Base-by-base conservation (phyloP, 805 yeast species). In the Myxozyma nipponensis region DNA sequence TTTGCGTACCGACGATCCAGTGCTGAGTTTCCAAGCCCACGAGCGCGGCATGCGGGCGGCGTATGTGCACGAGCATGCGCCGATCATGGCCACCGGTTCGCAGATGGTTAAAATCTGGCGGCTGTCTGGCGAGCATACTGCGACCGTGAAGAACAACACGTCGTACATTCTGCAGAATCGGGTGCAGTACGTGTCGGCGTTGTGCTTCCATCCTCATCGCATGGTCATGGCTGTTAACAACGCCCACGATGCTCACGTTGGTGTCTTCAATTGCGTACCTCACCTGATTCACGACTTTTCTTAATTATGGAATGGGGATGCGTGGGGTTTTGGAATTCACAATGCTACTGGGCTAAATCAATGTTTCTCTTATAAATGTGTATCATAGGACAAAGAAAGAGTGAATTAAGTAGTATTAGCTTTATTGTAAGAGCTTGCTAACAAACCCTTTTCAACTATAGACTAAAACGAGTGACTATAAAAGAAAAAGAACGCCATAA, bases 41-140 rank as follows among this genome's bases (percentile, higher is more conserved):
- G 71, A 72, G 1, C 70, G 72, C 43, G 71, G 73, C 2, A 76
- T 79, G 77, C 78, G 93, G 5, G 76, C 87, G 19, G 75, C 88
- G 49, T 84, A 86, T 62, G 79, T 87, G 3, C 98, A 93, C 69
- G 98, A 93, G 62, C 98, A 93, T 69, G 98, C 98, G 0, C 98
- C 98, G 1, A 75, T 93, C 2, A 78, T 93, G 50, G 91, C 90
- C 1, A 84, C 96, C 2, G 97, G 96, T 0, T 82, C 90, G 1
- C 84, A 84, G 54, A 75, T 78, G 32, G 81, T 89, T 15, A 83
- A 86, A 40, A 69, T 93, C 3, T 90, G 93, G 86, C 81, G 95
- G 2, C 87, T 96, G 0, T 72, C 84, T 0, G 98, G 98, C 2
- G 85, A 86, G 52, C 65, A 79, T 47, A 70, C 90, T 4, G 71